Evolutionary conservation across 441 rosid species (phyloP).

Genomic region (Melastoma candidum): DNA sequence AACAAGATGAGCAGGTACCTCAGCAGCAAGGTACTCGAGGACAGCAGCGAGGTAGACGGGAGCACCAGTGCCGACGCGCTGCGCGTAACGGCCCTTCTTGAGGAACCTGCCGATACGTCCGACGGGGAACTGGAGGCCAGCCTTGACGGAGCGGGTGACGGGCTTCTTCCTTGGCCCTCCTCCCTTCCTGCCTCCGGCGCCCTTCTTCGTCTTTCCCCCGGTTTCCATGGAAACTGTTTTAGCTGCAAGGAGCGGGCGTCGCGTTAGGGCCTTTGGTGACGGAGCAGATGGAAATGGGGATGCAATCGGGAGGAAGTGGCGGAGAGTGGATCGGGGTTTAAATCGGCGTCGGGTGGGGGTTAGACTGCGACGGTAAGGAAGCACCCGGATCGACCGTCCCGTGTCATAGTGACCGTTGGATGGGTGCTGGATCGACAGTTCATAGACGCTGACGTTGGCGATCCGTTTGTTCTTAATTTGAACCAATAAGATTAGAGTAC

Average conservation of each 20-base stretch:
- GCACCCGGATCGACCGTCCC: too few species aligned
- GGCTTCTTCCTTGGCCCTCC: slow-evolving; percentile 39
- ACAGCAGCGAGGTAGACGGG: slow-evolving; percentile 34
- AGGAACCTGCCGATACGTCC: slow-evolving; percentile 28
- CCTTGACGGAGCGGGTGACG: slow-evolving; percentile 24
- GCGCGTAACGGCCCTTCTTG: slow-evolving; percentile 21
- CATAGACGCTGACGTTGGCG: too few species aligned
- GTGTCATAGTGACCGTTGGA: too few species aligned
- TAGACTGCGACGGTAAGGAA: too few species aligned
- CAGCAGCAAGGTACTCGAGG: slow-evolving; percentile 53
- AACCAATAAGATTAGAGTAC: too few species aligned
- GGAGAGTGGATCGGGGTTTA: too few species aligned
- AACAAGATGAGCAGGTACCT: slow-evolving; percentile 19
- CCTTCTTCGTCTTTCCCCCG: slow-evolving; percentile 26
- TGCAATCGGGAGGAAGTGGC: too few species aligned
- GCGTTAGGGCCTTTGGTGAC: too few species aligned
- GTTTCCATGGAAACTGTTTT: slow-evolving; percentile 17
- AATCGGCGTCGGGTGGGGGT: too few species aligned
- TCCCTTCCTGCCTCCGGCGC: slow-evolving; percentile 33
- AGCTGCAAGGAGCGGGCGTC: not conserved
- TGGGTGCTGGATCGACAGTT: too few species aligned
- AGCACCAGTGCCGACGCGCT: slow-evolving; percentile 22
- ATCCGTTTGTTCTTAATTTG: too few species aligned
- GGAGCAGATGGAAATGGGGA: too few species aligned
- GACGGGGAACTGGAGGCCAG: slow-evolving; percentile 35